phyloP scores from a whole-genome alignment of 306 rosid genomes.

The Rosa rugosa region DNA sequence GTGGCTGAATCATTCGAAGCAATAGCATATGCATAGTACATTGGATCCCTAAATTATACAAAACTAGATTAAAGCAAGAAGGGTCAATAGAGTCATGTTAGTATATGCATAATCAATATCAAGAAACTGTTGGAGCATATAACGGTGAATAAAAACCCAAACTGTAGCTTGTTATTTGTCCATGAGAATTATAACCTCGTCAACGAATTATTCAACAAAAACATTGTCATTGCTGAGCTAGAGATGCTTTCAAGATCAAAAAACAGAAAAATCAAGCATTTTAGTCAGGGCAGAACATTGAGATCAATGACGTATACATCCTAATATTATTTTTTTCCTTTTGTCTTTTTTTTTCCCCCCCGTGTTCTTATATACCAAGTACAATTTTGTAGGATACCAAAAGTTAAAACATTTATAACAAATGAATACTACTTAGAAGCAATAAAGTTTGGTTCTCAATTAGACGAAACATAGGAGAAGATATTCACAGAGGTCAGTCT shows the following conservation, averaged over 20 bases:
- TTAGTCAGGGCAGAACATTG: not conserved
- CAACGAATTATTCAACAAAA: not conserved
- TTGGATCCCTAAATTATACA: not conserved
- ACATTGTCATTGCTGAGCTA: not conserved
- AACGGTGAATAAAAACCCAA: not conserved
- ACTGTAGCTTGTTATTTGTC: not conserved
- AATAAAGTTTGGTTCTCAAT: too few species aligned
- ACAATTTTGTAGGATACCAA: not conserved
- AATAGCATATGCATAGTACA: not conserved
- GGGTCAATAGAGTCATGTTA: not conserved
- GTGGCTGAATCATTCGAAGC: not conserved
- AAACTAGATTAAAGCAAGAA: not conserved
- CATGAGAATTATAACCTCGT: not conserved
- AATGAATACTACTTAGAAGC: not conserved
- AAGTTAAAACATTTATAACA: not conserved
- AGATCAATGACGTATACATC: not conserved
- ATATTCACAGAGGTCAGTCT: not conserved
- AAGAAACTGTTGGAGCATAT: not conserved
- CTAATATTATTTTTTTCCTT: not conserved
- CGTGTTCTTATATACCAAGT: not conserved
- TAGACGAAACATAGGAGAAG: not conserved
- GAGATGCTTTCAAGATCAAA: not conserved
- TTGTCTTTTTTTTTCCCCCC: not conserved
- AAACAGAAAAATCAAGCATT: not conserved
- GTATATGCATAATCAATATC: not conserved